Percentiles rank a stretch among this genome's conserved stretches.
Evolutionary conservation across 148 eudicot genomes (phyloP).

Genomic region (Persicaria tinctoria): DNA sequence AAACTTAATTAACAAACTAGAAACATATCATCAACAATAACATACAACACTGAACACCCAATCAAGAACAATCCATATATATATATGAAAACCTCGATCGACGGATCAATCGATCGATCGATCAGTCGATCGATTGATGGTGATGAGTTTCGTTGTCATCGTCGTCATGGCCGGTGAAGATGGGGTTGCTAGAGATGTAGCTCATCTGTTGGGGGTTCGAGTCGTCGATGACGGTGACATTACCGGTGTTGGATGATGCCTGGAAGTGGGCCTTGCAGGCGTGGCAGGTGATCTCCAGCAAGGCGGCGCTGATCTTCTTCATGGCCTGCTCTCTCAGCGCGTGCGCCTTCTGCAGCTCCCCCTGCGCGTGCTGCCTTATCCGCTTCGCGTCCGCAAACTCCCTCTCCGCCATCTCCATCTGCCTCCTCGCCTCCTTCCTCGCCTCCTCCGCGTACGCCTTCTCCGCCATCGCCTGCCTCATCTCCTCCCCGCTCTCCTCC

Average conservation of each 20-base stretch:
- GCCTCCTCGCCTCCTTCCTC: conserved; percentile 49
- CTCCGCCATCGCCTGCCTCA: conserved; percentile 57
- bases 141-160: conserved; percentile 1
- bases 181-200: background rate
- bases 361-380: conserved; percentile 61
- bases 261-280: conserved; percentile 47
- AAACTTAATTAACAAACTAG: too few relatives aligned
- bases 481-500: conserved; percentile 41
- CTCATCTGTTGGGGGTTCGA: conserved; percentile 13
- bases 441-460: conserved; percentile 71
- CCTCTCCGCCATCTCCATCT: conserved; percentile 55
- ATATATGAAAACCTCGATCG: too few relatives aligned
- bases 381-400: conserved; percentile 71
- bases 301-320: conserved; percentile 36
- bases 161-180: background rate
- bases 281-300: conserved; percentile 62
- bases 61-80: too few relatives aligned
- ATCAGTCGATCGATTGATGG: background rate
- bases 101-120: background rate
- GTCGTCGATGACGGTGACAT: background rate
- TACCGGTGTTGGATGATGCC: background rate
- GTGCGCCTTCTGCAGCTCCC: conserved; percentile 61
- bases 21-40: too few relatives aligned
- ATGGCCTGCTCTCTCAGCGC: conserved; percentile 50
- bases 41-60: too few relatives aligned